A percentile compares a stretch with the other conserved stretches of the same genome.
Evolutionary conservation across 495 filamentous ascomycete species (phyloP).

Genomic region (Aspergillus sclerotiicarbonarius): DNA sequence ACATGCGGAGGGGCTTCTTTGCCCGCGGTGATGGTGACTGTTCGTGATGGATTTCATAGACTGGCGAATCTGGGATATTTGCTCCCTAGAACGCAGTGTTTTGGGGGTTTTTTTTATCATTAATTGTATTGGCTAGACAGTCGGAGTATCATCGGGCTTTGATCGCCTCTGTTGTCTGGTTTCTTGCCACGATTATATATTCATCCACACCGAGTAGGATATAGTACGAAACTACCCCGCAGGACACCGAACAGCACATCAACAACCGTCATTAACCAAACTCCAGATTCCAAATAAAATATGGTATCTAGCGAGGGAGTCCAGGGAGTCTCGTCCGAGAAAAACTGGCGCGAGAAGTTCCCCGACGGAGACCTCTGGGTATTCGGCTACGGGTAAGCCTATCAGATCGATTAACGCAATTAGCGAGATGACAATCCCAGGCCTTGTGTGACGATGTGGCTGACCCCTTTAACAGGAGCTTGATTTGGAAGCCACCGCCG

Average conservation of each 20-base stretch:
- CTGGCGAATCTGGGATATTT: neutral
- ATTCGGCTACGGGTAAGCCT: slow-evolving; percentile 82
- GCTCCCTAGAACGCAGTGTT: too few species aligned
- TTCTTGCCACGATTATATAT: too few species aligned
- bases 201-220: too few species aligned
- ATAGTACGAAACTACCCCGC: too few species aligned
- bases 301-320: neutral
- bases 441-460: neutral
- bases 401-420: neutral
- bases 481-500: slow-evolving; percentile 98
- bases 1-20: slow-evolving; percentile 4
- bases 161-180: too few species aligned
- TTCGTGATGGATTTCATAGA: neutral
- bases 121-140: too few species aligned
- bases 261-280: neutral
- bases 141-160: too few species aligned
- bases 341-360: slow-evolving; percentile 43
- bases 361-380: slow-evolving; percentile 72
- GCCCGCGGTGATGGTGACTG: neutral
- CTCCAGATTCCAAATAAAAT: neutral
- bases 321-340: neutral
- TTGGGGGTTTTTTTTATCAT: too few species aligned
- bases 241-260: too few species aligned
- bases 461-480: slow-evolving; percentile 55
- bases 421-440: neutral